A percentile compares a stretch with the other conserved stretches of the same genome.
Evolutionary conservation across 2,329 filamentous ascomycete species (phyloP).

Genomic region (Trichoderma sp.): DNA sequence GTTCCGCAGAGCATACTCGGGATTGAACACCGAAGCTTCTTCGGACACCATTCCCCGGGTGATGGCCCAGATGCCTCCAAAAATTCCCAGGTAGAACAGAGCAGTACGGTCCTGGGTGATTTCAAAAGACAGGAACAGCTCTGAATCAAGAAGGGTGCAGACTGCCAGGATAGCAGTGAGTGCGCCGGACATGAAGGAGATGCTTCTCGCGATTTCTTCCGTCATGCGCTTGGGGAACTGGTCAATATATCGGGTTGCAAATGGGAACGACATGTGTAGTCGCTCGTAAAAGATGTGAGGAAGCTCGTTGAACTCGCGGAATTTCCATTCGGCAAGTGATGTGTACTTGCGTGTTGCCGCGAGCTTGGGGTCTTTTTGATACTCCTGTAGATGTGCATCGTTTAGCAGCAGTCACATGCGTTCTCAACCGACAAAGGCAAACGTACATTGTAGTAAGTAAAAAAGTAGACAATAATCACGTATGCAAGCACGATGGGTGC

Average conservation of each 20-base stretch:
- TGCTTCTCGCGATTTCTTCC: slow-evolving; percentile 78
- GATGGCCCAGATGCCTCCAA: slow-evolving; percentile 80
- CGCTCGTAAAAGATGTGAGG: slow-evolving; percentile 88
- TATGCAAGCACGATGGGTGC: slow-evolving; percentile 88
- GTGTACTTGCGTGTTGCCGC: slow-evolving; percentile 85
- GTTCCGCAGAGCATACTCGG: slow-evolving; percentile 82
- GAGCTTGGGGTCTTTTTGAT: slow-evolving; percentile 88
- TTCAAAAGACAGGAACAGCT: slow-evolving; percentile 89
- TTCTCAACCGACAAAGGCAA: too few relatives aligned
- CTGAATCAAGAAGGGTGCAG: slow-evolving; percentile 83
- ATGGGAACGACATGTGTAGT: slow-evolving; percentile 92
- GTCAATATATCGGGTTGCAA: slow-evolving; percentile 87
- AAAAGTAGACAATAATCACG: slow-evolving; percentile 85
- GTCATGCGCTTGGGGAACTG: slow-evolving; percentile 97
- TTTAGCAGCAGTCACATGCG: neutral
- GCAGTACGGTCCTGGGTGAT: slow-evolving; percentile 86
- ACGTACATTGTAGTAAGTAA: slow-evolving; percentile 84
- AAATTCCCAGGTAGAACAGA: slow-evolving; percentile 84
- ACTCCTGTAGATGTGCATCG: slow-evolving; percentile 62
- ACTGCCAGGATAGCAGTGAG: slow-evolving; percentile 83
- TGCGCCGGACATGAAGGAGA: slow-evolving; percentile 85
- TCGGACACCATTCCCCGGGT: slow-evolving; percentile 83
- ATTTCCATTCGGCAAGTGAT: slow-evolving; percentile 94
- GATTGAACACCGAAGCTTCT: slow-evolving; percentile 87
- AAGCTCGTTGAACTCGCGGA: slow-evolving; percentile 96